Evolutionary conservation across 169 alveolate species (phyloP).

Genomic region (Sarcocystis neurona): DNA sequence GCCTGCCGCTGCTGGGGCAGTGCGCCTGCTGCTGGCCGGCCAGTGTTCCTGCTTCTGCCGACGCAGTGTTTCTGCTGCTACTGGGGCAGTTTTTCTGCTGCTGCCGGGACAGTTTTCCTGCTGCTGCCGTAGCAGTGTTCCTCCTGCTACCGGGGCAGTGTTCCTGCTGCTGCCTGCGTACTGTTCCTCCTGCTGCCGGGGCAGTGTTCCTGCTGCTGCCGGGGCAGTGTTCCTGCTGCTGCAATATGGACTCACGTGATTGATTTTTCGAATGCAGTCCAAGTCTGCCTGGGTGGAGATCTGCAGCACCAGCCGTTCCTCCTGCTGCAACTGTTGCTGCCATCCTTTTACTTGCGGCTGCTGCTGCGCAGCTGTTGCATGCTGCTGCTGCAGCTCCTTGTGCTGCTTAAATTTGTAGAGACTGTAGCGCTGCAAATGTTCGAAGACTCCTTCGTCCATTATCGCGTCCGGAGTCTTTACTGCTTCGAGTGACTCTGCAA

Average conservation of each 20-base stretch:
- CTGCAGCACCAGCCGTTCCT: background rate
- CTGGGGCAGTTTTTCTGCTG: too few species aligned
- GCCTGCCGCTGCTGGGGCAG: too few species aligned
- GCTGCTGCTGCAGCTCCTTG: background rate
- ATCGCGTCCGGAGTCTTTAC: conserved; percentile 29
- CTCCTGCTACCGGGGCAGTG: too few species aligned
- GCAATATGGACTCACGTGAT: conserved; percentile 12
- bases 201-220: too few species aligned
- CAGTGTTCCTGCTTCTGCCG: too few species aligned
- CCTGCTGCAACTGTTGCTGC: background rate
- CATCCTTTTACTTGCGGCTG: background rate
- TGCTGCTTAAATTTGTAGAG: background rate
- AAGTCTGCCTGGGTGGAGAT: conserved; percentile 18
- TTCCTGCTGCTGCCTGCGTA: too few species aligned
- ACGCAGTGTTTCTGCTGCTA: too few species aligned
- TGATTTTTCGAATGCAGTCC: conserved; percentile 12
- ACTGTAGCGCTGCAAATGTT: conserved; percentile 2
- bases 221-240: too few species aligned
- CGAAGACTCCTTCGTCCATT: conserved; percentile 45
- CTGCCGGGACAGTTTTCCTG: too few species aligned
- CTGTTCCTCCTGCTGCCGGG: too few species aligned
- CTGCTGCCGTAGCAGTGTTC: too few species aligned
- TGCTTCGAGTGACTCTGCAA: conserved; percentile 13
- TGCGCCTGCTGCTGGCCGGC: too few species aligned
- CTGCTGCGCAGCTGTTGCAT: background rate